These are phyloP conservation scores for Pseudogymnoascus sp. DNA, from an alignment of 2,329 filamentous ascomycete species.

Conservation along the genomic window DNA sequence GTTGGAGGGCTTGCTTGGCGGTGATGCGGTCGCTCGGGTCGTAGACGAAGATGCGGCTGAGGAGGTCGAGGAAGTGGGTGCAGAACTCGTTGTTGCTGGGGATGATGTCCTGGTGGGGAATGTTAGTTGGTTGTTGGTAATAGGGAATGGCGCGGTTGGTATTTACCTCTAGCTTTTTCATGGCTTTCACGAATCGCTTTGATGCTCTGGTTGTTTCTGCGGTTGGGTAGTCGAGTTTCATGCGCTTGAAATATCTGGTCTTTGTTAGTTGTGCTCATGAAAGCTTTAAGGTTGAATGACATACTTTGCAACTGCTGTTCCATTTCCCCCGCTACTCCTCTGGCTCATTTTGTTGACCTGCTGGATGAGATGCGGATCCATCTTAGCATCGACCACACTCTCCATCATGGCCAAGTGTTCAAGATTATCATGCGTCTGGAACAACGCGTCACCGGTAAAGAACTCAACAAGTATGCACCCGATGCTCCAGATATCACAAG, in stretches of 20 bases:
- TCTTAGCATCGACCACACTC: constrained; percentile 50
- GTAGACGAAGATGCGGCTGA: constrained; percentile 61
- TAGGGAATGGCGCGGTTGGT: neutral
- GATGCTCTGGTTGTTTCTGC: constrained; percentile 56
- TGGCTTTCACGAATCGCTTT: constrained; percentile 59
- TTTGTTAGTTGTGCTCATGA: constrained; percentile 24
- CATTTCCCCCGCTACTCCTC: constrained; percentile 35
- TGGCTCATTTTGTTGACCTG: constrained; percentile 48
- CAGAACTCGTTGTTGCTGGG: constrained; percentile 51
- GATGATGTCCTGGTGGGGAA: constrained; percentile 50
- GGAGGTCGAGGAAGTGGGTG: constrained; percentile 53
- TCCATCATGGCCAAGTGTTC: constrained; percentile 73
- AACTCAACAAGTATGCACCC: constrained; percentile 66
- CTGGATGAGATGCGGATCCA: constrained; percentile 51
- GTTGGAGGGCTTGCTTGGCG: constrained; percentile 55
- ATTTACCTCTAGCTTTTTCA: constrained; percentile 57
- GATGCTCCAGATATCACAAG: constrained; percentile 67
- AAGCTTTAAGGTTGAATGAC: constrained; percentile 16
- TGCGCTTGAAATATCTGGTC: constrained; percentile 44
- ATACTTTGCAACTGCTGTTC: constrained; percentile 58
- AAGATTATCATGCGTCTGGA: constrained; percentile 65
- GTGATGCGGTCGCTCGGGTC: constrained; percentile 57
- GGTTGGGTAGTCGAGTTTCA: constrained; percentile 56
- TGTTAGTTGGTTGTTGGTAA: constrained; percentile 18
- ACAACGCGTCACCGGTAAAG: constrained; percentile 61